Base-by-base conservation (phyloP, 345 rosid species). In the Hevea brasiliensis region DNA sequence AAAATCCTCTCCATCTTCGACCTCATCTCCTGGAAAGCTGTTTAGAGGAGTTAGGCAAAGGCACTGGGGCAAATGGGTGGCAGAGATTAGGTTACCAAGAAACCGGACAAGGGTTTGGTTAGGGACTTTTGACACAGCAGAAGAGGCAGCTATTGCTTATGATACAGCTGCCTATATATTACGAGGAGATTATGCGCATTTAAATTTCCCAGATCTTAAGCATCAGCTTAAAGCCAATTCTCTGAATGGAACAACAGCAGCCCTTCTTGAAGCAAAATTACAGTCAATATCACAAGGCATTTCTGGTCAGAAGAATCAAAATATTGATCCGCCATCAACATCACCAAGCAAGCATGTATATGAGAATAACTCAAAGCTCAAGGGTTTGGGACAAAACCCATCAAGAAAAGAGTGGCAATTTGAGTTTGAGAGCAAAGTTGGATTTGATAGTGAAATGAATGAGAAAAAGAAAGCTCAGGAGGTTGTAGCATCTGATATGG, bases 1-100 rank as follows among this genome's bases (percentile, higher is more conserved):
- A 26, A 86, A 84, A 78, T 64, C 50, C 61, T 48, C 67, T 51
- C 56, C 63, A 10, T 42, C 71, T 9, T 21, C 78, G 0, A 23
- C 75, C 8, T 67, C 87, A 0, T 65, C 87, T 1, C 37, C 37
- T 32, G 87, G 89, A 26, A 95, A 95, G 86, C 72, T 92, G 73
- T 95, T 82, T 72, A 78, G 99, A 82, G 99, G 99, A 45, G 99
- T 92, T 61, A 87, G 99, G 75, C 97, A 88, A 77, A 88, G 98
- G 84, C 99, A 91, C 68, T 92, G 99, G 99, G 97, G 99, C 0
- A 95, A 92, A 85, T 95, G 99, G 99, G 99, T 95, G 1, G 97
- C 99, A 0, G 99, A 95, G 81, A 95, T 95, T 60, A 84, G 98
- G 76, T 84, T 95, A 23, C 99, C 99, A 23, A 85, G 91, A 76